Base-by-base conservation (phyloP, 163 green algal genomes). In the Chlamydomonas reinhardtii region DNA sequence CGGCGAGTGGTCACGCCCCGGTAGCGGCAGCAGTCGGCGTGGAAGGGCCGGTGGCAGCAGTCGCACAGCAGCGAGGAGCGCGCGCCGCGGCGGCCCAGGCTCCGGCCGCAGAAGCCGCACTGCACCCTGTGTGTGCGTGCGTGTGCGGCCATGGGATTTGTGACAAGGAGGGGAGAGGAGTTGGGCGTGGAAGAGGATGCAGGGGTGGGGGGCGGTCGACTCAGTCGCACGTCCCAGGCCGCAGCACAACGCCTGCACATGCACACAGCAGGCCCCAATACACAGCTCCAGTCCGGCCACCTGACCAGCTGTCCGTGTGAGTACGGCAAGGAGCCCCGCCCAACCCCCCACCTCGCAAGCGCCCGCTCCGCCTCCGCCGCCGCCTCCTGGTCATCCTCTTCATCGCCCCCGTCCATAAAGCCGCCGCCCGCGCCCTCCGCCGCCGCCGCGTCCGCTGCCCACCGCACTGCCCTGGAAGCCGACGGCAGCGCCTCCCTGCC, bases 21-120 rank as follows among this genome's bases (percentile, higher is more conserved):
- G 69, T 74, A 73, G 35, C 56, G 70, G 35, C 80, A 86, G 69
- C 80, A 86, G 34, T 64, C 54, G 43, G 9, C 35, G 56, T 86
- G 80, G 80, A 86, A 86, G 56, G 68, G 52, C 16, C 70, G 70
- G 80, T 86, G 80, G 69, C 80, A 86, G 52, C 80, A 71, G 34
- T 86, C 80, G 56, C 80, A 86, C 54, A 80, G 69, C 54, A 80
- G 34, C 29, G 64, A n/a, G 35, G 37, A 31, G 62, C 22, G 59
- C 54, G 20, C 27, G 35, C 76, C 16, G 69, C 54, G 37, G 12
- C 43, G 66, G 65, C 70, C 70, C 32, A 86, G 43, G 35, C 80
- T 70, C 34, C 35, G 25, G 2, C 56, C 70, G 70, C 80, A 86
- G 54, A 86, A 79, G 54, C 80, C 56, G 80, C 80, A 86, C 48